phyloP scores from a whole-genome alignment of 1,284 basidiomycete genomes.

The Cutaneotrichosporon mucoides region DNA sequence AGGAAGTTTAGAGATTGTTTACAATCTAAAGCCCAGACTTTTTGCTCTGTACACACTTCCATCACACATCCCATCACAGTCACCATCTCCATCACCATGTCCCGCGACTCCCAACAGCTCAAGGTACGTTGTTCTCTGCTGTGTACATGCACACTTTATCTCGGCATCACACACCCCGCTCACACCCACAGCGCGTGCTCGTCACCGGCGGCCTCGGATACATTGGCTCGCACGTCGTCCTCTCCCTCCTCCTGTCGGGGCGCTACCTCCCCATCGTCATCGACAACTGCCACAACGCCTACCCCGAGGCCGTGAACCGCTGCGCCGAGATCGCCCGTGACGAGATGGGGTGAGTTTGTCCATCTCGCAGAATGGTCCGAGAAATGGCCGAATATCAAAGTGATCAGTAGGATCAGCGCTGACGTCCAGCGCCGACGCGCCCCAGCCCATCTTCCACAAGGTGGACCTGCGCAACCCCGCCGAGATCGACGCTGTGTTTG shows the following conservation, averaged over 20 bases:
- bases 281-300: constrained; percentile 90
- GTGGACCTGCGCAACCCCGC: constrained; percentile 69
- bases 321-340: constrained; percentile 70
- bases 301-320: constrained; percentile 65
- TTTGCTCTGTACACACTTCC: neutral
- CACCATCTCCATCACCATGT: constrained; percentile 3
- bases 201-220: constrained; percentile 49
- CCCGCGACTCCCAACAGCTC: constrained; percentile 6
- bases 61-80: too few species aligned
- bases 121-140: constrained; percentile 14
- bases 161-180: constrained; percentile 18
- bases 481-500: constrained; percentile 71
- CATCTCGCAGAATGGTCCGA: neutral
- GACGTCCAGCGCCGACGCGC: constrained; percentile 23
- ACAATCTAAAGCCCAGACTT: neutral
- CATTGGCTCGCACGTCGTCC: constrained; percentile 85
- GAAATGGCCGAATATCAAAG: neutral
- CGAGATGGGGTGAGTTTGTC: constrained; percentile 45
- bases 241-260: constrained; percentile 76
- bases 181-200: constrained; percentile 33
- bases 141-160: too few species aligned
- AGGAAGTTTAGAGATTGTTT: neutral
- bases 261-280: constrained; percentile 87
- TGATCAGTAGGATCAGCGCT: neutral
- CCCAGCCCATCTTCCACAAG: constrained; percentile 48